These are phyloP conservation scores for Pleurotus citrinopileatus DNA, from an alignment of 768 basidiomycete genomes.

Conservation along the genomic window DNA sequence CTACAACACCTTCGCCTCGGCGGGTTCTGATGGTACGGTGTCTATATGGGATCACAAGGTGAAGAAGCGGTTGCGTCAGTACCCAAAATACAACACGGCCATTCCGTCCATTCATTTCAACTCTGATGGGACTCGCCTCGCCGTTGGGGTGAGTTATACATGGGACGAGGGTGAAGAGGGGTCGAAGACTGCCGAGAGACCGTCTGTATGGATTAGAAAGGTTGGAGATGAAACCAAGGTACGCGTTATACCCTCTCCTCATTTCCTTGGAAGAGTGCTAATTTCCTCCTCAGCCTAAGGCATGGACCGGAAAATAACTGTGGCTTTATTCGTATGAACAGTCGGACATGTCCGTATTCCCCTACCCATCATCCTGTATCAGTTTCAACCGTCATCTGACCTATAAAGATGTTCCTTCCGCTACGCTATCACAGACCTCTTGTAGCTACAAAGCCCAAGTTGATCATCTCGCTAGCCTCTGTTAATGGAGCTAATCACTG, in stretches of 20 bases:
- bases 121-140: constrained; percentile 77
- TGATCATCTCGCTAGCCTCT: too few species aligned
- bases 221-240: constrained; percentile 82
- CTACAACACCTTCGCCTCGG: constrained; percentile 93
- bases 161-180: constrained; percentile 88
- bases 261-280: neutral
- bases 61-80: constrained; percentile 93
- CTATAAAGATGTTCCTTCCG: too few species aligned
- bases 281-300: constrained; percentile 20
- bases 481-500: too few species aligned
- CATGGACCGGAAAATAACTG: constrained; percentile 20
- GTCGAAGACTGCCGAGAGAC: constrained; percentile 58
- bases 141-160: constrained; percentile 83
- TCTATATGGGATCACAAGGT: constrained; percentile 97
- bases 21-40: constrained; percentile 90
- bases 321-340: too few species aligned
- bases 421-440: too few species aligned
- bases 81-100: constrained; percentile 66
- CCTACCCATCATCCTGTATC: too few species aligned
- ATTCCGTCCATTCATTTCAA: constrained; percentile 85
- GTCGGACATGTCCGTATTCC: too few species aligned
- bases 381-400: too few species aligned
- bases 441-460: too few species aligned
- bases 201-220: constrained; percentile 57
- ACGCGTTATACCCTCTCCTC: constrained; percentile 16